Evolutionary conservation across 2,329 filamentous ascomycete genomes (phyloP), one percentile per base, ranked within the genome.

Genomic region (Plectosphaerella cucumerina): DNA sequence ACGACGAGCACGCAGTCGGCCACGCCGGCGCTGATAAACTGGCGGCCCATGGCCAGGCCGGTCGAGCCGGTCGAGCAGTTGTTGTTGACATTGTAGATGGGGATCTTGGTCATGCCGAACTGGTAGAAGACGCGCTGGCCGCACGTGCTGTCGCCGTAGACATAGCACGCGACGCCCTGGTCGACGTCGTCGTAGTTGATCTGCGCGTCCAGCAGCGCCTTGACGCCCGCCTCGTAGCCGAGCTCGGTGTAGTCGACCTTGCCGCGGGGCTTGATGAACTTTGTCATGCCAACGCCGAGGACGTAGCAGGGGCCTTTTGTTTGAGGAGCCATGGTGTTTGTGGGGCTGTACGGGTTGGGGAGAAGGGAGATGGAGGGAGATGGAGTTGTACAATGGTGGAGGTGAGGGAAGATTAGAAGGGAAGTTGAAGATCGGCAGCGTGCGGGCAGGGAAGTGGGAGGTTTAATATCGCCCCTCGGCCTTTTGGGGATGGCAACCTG

Each of bases 51-150:
- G 65, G 86, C 85, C 52, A 97, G 75, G 9, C 93, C 94, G 0
- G 93, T 96, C 5, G 87, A 91, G n/a, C 93, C 94, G 0, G 93
- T 97, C 4, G 89, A 90, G 78, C 93, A 97, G 77, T 97, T 97
- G 80, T 97, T 97, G 81, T 97, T 97, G 65, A 96, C 90, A 65
- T 97, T 97, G 78, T 95, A 92, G 67, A 97, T 90, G 63, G 93
- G 93, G 61, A 97, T 97, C 64, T 87, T 80, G 42, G 92, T 97
- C 86, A 97, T 92, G 75, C 93, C 94, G 70, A 97, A 97, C 73
- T 97, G 93, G 74, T 97, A 97, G 74, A 97, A 97, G 64, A 97
- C 92, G 58, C 93, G 87, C 77, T 97, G 93, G 45, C 93, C 93
- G 71, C 89, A 94, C 50, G 93, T 96, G 57, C 85, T 91, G 75